Conservation (phyloP, 1,284 basidiomycete genomes). For the Earliella scabrosa region DNA sequence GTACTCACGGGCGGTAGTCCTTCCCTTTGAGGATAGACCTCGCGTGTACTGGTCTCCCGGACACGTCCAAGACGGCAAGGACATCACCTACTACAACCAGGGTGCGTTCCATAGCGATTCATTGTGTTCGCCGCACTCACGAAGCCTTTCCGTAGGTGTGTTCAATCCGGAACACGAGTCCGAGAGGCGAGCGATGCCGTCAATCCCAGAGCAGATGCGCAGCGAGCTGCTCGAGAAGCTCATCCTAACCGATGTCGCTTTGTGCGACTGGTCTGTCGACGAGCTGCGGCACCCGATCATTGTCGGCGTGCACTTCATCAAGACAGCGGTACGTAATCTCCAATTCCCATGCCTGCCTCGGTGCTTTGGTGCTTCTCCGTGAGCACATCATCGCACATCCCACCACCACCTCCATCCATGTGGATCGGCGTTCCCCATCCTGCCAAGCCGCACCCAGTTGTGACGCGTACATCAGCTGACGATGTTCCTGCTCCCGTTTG, state of each 20-base stretch:
- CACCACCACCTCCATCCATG: no score
- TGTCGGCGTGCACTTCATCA: background rate
- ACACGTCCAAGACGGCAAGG: background rate
- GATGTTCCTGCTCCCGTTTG: background rate
- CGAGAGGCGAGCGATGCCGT: background rate
- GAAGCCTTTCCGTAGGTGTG: background rate
- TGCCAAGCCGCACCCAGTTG: no score
- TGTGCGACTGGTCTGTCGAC: constrained; percentile 9
- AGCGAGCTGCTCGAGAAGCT: background rate
- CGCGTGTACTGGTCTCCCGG: constrained; percentile 3
- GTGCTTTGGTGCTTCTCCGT: no score
- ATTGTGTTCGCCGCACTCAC: background rate
- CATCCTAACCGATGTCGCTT: constrained; percentile 1
- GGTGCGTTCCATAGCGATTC: background rate
- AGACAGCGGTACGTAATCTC: background rate
- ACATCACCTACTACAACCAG: constrained; percentile 6
- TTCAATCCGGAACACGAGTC: constrained; percentile 6
- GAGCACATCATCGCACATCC: no score
- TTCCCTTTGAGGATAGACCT: constrained; percentile 2
- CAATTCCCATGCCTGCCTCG: no score
- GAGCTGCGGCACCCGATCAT: constrained; percentile 4
- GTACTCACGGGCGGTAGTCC: constrained; percentile 2
- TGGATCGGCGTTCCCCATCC: no score
- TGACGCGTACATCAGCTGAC: background rate
- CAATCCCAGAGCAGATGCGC: background rate